Base-by-base conservation (phyloP, 129 eudicot genomes). In the Glebionis coronaria region DNA sequence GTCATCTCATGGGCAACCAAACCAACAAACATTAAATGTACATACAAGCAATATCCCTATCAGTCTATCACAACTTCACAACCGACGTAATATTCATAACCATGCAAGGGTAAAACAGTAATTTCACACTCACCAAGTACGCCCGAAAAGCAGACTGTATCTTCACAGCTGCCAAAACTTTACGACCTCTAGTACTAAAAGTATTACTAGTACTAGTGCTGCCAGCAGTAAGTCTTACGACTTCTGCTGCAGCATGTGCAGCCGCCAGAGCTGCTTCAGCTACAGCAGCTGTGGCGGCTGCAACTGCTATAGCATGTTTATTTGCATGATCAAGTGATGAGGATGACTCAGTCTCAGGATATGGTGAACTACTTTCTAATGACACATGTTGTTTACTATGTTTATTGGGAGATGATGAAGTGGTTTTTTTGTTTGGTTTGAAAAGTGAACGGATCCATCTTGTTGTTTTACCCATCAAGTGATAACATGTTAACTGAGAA, bases 221-320 rank as follows among this genome's bases (percentile, higher is more conserved):
- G 12, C 65, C 70, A 11, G 86, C 76, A 0, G 95, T 93, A 4
- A 93, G 76, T 54, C 95, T 79, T 3, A 93, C 99, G 3, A 93
- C 99, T 73, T 93, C 95, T 1, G 97, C 99, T 7, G 99, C 99
- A 4, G 99, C 97, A 53, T 85, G 88, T 0, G 99, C 99, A 14
- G 99, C 99, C 14, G 92, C 99, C 3, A 93, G 85, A 4, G 99
- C 99, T 0, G 99, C 99, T 69, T 93, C 97, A 0, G 99, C 99
- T 28, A 87, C 99, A 0, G 90, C 97, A 3, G 97, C 99, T 5
- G 97, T 93, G 21, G 99, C 97, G 21, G 90, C 97, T 4, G 99
- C 99, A 28, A 93, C 99, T 11, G 97, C 99, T 57, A 93, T 89
- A 0, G 99, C 99, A 65, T 89, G 99, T 44, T 84, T 89, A 71